These are phyloP conservation scores for Tillandsia fasciculata DNA, from an alignment of 176 grass and related monocot species.

Conservation along the genomic window DNA sequence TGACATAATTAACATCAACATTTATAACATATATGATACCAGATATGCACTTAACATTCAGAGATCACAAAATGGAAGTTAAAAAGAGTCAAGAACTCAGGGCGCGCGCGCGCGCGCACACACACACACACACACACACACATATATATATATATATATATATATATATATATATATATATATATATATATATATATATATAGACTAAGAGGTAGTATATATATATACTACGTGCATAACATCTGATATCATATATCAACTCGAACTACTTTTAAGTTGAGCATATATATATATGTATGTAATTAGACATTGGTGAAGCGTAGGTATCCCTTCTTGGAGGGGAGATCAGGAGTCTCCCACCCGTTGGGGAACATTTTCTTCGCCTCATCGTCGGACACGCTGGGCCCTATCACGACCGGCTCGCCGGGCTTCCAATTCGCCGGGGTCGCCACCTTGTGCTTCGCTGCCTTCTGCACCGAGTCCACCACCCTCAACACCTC, in stretches of 20 bases:
- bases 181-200: too few relatives aligned
- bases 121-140: too few relatives aligned
- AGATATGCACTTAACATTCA: too few relatives aligned
- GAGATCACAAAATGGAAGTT: too few relatives aligned
- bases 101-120: too few relatives aligned
- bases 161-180: too few relatives aligned
- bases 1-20: too few relatives aligned
- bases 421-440: slow-evolving; percentile 78
- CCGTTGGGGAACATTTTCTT: slow-evolving; percentile 42
- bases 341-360: slow-evolving; percentile 50
- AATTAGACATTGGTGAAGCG: slow-evolving; percentile 66
- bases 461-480: slow-evolving; percentile 52
- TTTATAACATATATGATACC: too few relatives aligned
- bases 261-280: background rate
- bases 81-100: too few relatives aligned
- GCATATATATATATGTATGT: background rate
- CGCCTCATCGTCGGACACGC: slow-evolving; percentile 77
- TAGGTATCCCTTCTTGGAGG: slow-evolving; percentile 59
- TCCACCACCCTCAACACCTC: slow-evolving; percentile 70
- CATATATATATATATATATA: too few relatives aligned
- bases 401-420: slow-evolving; percentile 39
- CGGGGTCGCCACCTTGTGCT: slow-evolving; percentile 62
- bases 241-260: background rate
- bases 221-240: too few relatives aligned
- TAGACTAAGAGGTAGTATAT: too few relatives aligned